Conservation (phyloP, 768 basidiomycete species). For the Tephrocybe sp. region DNA sequence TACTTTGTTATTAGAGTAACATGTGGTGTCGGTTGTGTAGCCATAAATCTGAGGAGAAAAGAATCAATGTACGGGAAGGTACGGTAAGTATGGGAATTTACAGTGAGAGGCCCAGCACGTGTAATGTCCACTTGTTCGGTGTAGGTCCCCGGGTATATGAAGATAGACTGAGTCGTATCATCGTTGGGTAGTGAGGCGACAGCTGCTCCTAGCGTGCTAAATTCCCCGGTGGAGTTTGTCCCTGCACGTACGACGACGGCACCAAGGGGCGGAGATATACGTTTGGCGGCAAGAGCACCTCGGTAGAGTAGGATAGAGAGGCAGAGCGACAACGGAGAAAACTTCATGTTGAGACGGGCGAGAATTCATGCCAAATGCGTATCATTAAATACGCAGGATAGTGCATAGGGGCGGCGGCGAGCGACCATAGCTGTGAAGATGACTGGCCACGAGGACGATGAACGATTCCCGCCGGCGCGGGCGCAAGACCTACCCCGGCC, state of each 20-base stretch:
- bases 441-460: too few relatives aligned
- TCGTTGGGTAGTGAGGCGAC: slow-evolving; percentile 43
- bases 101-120: slow-evolving; percentile 43
- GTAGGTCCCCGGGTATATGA: slow-evolving; percentile 52
- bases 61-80: too few relatives aligned
- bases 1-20: slow-evolving; percentile 39
- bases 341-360: too few relatives aligned
- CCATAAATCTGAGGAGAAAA: slow-evolving; percentile 24
- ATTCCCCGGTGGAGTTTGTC: slow-evolving; percentile 40
- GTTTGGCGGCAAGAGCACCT: slow-evolving; percentile 33
- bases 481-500: too few relatives aligned
- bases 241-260: slow-evolving; percentile 41
- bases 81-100: slow-evolving; percentile 13
- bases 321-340: too few relatives aligned
- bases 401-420: too few relatives aligned
- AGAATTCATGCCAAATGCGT: too few relatives aligned
- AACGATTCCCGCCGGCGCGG: too few relatives aligned
- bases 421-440: too few relatives aligned
- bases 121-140: slow-evolving; percentile 45
- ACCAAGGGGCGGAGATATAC: slow-evolving; percentile 43
- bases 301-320: too few relatives aligned
- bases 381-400: too few relatives aligned
- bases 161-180: slow-evolving; percentile 36
- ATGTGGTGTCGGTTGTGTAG: slow-evolving; percentile 39
- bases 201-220: slow-evolving; percentile 37